Base-by-base conservation (phyloP, 2,329 filamentous ascomycete genomes). In the Aspergillus sp. region DNA sequence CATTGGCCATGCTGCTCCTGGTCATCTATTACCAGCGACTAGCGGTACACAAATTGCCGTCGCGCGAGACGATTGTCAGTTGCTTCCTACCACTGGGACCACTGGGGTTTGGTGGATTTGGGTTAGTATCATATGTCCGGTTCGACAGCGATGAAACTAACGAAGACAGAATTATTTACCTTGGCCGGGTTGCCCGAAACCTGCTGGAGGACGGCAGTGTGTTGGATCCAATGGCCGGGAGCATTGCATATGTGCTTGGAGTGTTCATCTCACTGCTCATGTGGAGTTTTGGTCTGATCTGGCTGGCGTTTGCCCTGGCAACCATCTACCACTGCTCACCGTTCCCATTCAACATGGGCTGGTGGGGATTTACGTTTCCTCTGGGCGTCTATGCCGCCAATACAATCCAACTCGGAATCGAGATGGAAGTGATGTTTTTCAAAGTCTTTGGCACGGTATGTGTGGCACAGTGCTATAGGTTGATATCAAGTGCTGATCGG, bases 1-100 rank as follows among this genome's bases (percentile, higher is more conserved):
- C 71, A 0, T 57, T 84, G 31, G 72, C 78, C 2, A 69, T 78
- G 53, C 67, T 70, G 26, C 69, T 82, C 13, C 60, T 83, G 15
- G 74, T 74, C 8, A 69, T 84, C 24, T 85, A 84, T 55, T 82
- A 81, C 48, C 74, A 80, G 37, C 75, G 80, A 8, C 64, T 85
- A 7, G 75, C 74, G 3, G 53, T 83, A 2, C 72, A 83, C 55
- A 75, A 76, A 24, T 65, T 83, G 10, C 79, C 79, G 0, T 71
- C 77, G 1, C 67, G 72, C 30, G 80, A 82, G 48, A 72, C 77
- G 34, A 77, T 83, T 26, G 77, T 82, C 7, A 79, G 73, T 2
- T 72, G 75, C 5, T 80, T 83, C 43, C 58, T 84, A 0, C 79
- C 80, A 1, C 63, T 83, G 0, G 78, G 80, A 0, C 78, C 79